Evolutionary conservation across 345 rosid genomes (phyloP).

Genomic region (Fremontodendron californicum): DNA sequence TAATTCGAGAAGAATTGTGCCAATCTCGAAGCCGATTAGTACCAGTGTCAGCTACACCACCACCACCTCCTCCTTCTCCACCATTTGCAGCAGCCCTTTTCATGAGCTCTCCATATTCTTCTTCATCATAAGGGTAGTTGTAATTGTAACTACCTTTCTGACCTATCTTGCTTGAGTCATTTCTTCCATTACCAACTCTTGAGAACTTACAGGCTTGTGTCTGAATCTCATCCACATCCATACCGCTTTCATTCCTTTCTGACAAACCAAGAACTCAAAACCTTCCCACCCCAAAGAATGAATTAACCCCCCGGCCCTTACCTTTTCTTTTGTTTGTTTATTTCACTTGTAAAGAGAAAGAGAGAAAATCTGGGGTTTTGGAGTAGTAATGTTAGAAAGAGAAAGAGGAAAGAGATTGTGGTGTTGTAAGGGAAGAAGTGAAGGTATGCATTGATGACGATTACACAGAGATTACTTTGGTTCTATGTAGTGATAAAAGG

Average conservation of each 20-base stretch:
- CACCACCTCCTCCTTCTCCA: constrained; percentile 21
- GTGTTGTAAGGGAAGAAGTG: constrained; percentile 28
- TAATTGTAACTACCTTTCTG: constrained; percentile 26
- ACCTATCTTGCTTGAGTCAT: constrained; percentile 32
- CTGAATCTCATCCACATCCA: constrained; percentile 82
- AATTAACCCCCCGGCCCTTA: background rate
- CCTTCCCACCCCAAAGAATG: too few species aligned
- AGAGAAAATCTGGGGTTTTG: background rate
- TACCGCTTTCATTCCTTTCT: constrained; percentile 72
- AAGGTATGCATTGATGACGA: constrained; percentile 58
- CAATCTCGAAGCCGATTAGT: constrained; percentile 52
- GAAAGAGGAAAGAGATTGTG: constrained; percentile 26
- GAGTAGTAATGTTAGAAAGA: constrained; percentile 7
- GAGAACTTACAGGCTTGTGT: constrained; percentile 56
- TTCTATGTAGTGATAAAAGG: constrained; percentile 34
- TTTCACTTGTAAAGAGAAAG: constrained; percentile 7
- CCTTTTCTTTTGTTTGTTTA: background rate
- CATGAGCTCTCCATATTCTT: constrained; percentile 44
- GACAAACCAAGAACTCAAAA: constrained; percentile 21
- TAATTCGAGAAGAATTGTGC: constrained; percentile 74
- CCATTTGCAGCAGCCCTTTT: constrained; percentile 32
- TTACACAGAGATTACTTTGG: constrained; percentile 41
- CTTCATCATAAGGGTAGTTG: constrained; percentile 57
- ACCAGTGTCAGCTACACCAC: constrained; percentile 11
- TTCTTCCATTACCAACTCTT: constrained; percentile 47